Percentiles rank a stretch among this genome's conserved stretches.
phyloP scores from a whole-genome alignment of 495 filamentous ascomycete species.

The Podospora fimiseda region DNA sequence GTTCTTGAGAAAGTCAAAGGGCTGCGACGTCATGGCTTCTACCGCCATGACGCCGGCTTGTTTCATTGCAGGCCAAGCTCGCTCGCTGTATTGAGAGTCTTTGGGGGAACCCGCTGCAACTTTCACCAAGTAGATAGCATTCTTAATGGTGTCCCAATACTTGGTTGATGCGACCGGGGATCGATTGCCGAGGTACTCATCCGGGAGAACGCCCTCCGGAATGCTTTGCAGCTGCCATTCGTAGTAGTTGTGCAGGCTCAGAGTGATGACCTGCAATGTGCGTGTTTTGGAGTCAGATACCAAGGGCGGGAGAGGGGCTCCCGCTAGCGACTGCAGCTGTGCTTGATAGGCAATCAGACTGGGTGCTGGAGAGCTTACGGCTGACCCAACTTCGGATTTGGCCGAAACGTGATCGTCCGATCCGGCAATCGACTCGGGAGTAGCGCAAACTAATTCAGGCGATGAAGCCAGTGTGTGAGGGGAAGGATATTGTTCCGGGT shows the following conservation, averaged over 20 bases:
- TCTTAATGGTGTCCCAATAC: slow-evolving; percentile 27
- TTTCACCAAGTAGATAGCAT: slow-evolving; percentile 29
- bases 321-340: slow-evolving; percentile 18
- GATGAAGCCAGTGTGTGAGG: slow-evolving; percentile 8
- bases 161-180: slow-evolving; percentile 18
- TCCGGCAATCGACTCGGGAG: slow-evolving; percentile 13
- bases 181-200: slow-evolving; percentile 22
- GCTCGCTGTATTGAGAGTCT: slow-evolving; percentile 15
- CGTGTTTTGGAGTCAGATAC: slow-evolving; percentile 16
- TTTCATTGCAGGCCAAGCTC: slow-evolving; percentile 23
- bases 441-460: slow-evolving; percentile 9
- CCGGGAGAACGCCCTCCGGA: slow-evolving; percentile 22
- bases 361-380: slow-evolving; percentile 10
- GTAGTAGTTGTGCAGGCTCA: slow-evolving; percentile 24
- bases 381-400: background rate
- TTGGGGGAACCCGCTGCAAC: slow-evolving; percentile 18
- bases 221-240: slow-evolving; percentile 28
- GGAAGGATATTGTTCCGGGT: slow-evolving; percentile 5
- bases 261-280: slow-evolving; percentile 20
- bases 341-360: slow-evolving; percentile 16
- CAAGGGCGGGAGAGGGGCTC: slow-evolving; percentile 16
- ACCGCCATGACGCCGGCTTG: slow-evolving; percentile 22
- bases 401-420: slow-evolving; percentile 10
- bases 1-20: slow-evolving; percentile 30
- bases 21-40: slow-evolving; percentile 24